Conservation (phyloP, 805 yeast species). For the Candida incommunis region DNA sequence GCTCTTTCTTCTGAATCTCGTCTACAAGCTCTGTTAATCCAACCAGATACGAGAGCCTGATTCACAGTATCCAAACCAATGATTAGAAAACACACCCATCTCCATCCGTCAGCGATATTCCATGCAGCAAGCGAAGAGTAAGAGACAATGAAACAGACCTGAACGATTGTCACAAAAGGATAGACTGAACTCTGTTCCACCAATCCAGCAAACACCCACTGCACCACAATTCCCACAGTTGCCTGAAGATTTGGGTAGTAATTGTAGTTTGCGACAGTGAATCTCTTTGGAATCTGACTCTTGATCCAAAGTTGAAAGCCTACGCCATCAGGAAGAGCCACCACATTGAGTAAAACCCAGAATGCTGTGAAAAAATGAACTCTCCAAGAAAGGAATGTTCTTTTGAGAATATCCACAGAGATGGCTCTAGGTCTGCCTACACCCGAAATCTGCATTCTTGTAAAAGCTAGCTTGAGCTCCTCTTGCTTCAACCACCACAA, state of each 20-base stretch:
- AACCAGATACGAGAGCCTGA: constrained; percentile 30
- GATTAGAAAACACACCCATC: constrained; percentile 27
- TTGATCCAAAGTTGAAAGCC: constrained; percentile 28
- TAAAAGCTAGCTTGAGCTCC: constrained; percentile 19
- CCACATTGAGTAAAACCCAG: constrained; percentile 25
- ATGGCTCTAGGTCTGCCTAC: constrained; percentile 12
- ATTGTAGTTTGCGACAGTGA: constrained; percentile 23
- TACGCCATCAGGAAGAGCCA: constrained; percentile 28
- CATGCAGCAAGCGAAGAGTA: constrained; percentile 28
- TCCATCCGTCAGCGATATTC: constrained; percentile 27
- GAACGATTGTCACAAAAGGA: constrained; percentile 23
- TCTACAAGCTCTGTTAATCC: constrained; percentile 24
- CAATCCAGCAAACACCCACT: constrained; percentile 26
- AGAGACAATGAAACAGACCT: constrained; percentile 22
- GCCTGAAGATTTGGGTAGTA: constrained; percentile 29
- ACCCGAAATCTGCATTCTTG: constrained; percentile 19
- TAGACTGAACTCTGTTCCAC: constrained; percentile 25
- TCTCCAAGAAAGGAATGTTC: constrained; percentile 19
- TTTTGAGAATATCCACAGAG: constrained; percentile 11
- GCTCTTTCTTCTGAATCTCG: constrained; percentile 23
- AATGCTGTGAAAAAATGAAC: constrained; percentile 21
- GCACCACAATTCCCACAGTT: constrained; percentile 29
- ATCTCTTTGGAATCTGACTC: constrained; percentile 14
- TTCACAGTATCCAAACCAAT: constrained; percentile 24
- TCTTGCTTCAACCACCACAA: constrained; percentile 20